Evolutionary conservation across 2,329 filamentous ascomycete genomes (phyloP), one percentile per base, ranked within the genome.

Genomic region (Hypoxylon sp.): DNA sequence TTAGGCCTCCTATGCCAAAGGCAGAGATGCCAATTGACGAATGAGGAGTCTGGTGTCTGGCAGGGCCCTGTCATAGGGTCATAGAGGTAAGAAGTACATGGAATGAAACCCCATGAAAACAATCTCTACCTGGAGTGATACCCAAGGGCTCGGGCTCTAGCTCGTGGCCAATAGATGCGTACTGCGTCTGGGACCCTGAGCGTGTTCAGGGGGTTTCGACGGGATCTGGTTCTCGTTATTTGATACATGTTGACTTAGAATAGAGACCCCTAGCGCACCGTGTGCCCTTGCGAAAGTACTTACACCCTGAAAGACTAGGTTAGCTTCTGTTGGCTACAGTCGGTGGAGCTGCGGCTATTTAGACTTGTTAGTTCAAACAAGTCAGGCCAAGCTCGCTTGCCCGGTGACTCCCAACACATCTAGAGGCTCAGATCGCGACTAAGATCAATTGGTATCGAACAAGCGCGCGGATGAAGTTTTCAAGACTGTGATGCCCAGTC

Each of bases 391-490:
- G 61, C 36, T 70, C 61, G 69, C 65, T 69, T 71, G 60, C 36
- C 17, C 21, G 23, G 36, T 45, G 49, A 45, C 60, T 56, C 53
- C 53, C 58, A 64, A 63, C 52, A 46, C 23, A 23, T 25, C n/a
- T 48, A 43, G 23, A 59, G 43, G 49, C 23, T 32, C 21, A 45
- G 38, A 60, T 50, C 30, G 17, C 67, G 68, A 72, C 68, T 69
- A 59, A 60, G 41, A 55, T 25, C n/a, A 30, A 34, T 17, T 63
- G 32, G 41, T n/a, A 13, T 63, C 62, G 57, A 69, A 73, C 67
- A 75, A 63, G 63, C 74, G 74, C 74, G 74, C 73, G 72, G 67
- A 60, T 73, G 66, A 43, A 19, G 59, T 49, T 57, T n/a, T 67
- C 41, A 57, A 59, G 19, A 28, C 32, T n/a, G 57, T 14, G 36